Evolutionary conservation across 148 eudicot genomes (phyloP).

Genomic region (Oxyria digyna): DNA sequence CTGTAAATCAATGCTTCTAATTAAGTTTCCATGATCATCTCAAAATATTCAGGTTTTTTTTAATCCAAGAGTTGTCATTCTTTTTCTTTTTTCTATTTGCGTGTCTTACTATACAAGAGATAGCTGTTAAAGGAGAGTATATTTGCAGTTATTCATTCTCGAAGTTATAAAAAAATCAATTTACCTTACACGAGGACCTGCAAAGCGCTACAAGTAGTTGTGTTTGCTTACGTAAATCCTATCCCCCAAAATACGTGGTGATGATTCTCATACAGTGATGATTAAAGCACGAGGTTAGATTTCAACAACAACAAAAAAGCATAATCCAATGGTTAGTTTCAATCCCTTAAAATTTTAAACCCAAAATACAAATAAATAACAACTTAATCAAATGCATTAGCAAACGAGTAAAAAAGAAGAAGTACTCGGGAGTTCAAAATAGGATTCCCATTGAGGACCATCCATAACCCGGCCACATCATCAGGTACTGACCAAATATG

Average conservation of each 20-base stretch:
- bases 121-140: neutral
- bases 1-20: neutral
- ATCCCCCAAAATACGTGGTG: neutral
- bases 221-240: slow-evolving; percentile 3
- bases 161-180: neutral
- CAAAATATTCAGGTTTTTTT: neutral
- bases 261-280: slow-evolving; percentile 3
- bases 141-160: slow-evolving; percentile 6
- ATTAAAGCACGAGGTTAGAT: neutral
- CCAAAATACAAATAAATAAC: too few species aligned
- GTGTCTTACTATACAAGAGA: neutral
- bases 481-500: neutral
- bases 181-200: neutral
- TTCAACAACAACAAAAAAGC: too few species aligned
- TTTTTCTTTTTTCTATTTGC: neutral
- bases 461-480: neutral
- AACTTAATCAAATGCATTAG: too few species aligned
- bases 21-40: neutral
- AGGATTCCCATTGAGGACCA: too few species aligned
- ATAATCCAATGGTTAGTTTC: too few species aligned
- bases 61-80: neutral
- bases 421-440: too few species aligned
- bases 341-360: too few species aligned
- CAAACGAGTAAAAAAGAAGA: too few species aligned
- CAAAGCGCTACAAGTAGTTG: neutral